Evolutionary conservation across 345 rosid genomes (phyloP).

Genomic region (Hibiscus tridactylites): DNA sequence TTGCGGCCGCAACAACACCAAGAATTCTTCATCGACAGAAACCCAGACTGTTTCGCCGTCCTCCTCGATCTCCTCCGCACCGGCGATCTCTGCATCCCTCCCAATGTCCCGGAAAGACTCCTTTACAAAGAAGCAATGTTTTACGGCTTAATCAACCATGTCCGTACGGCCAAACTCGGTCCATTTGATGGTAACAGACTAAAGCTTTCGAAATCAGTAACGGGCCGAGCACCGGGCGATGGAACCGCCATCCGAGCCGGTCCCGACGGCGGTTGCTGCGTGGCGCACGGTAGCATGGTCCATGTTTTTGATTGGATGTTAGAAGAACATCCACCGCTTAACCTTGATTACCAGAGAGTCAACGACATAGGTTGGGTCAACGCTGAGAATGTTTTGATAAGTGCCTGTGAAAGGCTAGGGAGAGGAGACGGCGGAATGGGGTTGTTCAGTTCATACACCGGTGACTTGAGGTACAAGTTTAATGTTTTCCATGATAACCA

Average conservation of each 20-base stretch:
- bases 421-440: slow-evolving; percentile 97
- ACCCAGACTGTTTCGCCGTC: slow-evolving; percentile 81
- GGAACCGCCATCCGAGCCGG: slow-evolving; percentile 94
- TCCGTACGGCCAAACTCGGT: slow-evolving; percentile 73
- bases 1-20: slow-evolving; percentile 16
- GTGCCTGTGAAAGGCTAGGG: slow-evolving; percentile 74
- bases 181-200: slow-evolving; percentile 77
- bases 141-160: slow-evolving; percentile 71
- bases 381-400: slow-evolving; percentile 47
- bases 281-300: slow-evolving; percentile 88
- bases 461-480: slow-evolving; percentile 69
- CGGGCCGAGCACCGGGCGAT: slow-evolving; percentile 86
- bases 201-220: slow-evolving; percentile 39
- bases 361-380: slow-evolving; percentile 85
- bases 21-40: slow-evolving; percentile 70
- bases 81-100: slow-evolving; percentile 74
- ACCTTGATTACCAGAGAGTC: slow-evolving; percentile 81
- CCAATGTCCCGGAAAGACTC: slow-evolving; percentile 57
- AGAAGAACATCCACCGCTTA: slow-evolving; percentile 71
- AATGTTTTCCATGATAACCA: slow-evolving; percentile 65
- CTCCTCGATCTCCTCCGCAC: slow-evolving; percentile 97
- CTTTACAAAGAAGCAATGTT: slow-evolving; percentile 74
- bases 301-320: slow-evolving; percentile 88
- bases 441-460: slow-evolving; percentile 57
- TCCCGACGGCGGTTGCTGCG: slow-evolving; percentile 91